Base-by-base conservation (phyloP, 192 early-diverging fungal genomes). In the Coemansia umbellata region DNA sequence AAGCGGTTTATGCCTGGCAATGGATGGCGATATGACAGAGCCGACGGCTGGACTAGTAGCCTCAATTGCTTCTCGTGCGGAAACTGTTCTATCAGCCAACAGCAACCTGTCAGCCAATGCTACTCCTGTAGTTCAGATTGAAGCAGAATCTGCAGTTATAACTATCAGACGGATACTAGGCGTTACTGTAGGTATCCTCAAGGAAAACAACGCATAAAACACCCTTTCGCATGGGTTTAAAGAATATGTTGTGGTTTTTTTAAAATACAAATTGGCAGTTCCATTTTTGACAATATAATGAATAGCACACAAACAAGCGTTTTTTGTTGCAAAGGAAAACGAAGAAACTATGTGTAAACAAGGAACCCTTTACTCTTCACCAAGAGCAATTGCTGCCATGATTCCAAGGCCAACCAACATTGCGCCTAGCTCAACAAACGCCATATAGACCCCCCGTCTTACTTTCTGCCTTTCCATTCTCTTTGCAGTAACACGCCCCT, bases 301-400 rank as follows among this genome's bases (percentile, higher is more conserved):
- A n/a, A n/a, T n/a, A n/a, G n/a, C n/a, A n/a, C n/a, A n/a, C n/a
- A n/a, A n/a, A n/a, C n/a, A n/a, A n/a, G n/a, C n/a, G n/a, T n/a
- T n/a, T n/a, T n/a, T n/a, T n/a, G n/a, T n/a, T n/a, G n/a, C n/a
- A n/a, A n/a, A n/a, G n/a, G n/a, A n/a, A n/a, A n/a, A n/a, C n/a
- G n/a, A n/a, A n/a, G n/a, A n/a, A n/a, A n/a, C n/a, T n/a, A 18
- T 44, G 19, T 44, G 4, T 45, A 18, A n/a, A n/a, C n/a, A n/a
- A n/a, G 8, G 39, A 22, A n/a, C 1, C n/a, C 8, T 32, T 64
- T 49, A 78, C 27, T 74, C 76, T 55, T 89, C 88, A 63, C 84
- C 84, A 68, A 84, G 81, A 8, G 87, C 86, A 73, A 91, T 91
- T 19, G 77, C 56, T 3, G 78, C 78, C 88, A 91, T 91, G 69